Evolutionary conservation across 805 yeast genomes (phyloP), one percentile per base, ranked within the genome.

Genomic region (Isabelozyma rhagii): DNA sequence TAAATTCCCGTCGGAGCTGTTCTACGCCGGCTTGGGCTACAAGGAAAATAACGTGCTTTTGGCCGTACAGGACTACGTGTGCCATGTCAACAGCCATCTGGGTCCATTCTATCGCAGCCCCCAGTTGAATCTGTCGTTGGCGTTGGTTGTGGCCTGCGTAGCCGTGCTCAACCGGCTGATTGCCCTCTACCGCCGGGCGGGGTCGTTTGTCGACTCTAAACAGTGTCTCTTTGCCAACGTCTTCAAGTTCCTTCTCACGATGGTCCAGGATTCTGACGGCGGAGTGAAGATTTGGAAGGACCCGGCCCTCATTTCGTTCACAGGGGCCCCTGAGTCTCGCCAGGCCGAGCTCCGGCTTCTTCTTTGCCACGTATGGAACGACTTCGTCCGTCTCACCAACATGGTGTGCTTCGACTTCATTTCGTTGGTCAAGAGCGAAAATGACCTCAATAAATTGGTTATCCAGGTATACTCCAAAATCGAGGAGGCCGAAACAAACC

Each of bases 321-420:
- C 49, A 18, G 61, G 51, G 7, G 46, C 55, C 14, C 59, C 51
- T 6, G 44, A 59, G 1, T 55, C 52, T 15, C 55, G 53, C 41
- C 60, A 59, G 39, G 48, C 56, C 15, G 62, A 62, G 13, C 43
- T 71, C 7, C 59, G 67, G 41, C 41, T 67, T 5, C 70, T 69
- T 44, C 50, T 68, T 13, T 63, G 74, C 46, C 58, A 54, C 38
- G 31, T 72, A 6, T 74, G 78, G 78, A 52, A 54, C 40, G 74
- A 69, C 31, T 36, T 68, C n/a, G 50, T 74, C n/a, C 48, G 77
- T 14, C 45, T 69, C 14, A 46, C 60, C 6, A 72, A 72, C 55
- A 51, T 61, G 41, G 60, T 60, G 6, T 47, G 61, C 0, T 61
- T 69, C 48, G 55, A 59, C 17, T 48, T 64, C n/a, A 55, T 60